phyloP scores from a whole-genome alignment of 2,329 filamentous ascomycete genomes.

The Pseudogymnoascus sp. region DNA sequence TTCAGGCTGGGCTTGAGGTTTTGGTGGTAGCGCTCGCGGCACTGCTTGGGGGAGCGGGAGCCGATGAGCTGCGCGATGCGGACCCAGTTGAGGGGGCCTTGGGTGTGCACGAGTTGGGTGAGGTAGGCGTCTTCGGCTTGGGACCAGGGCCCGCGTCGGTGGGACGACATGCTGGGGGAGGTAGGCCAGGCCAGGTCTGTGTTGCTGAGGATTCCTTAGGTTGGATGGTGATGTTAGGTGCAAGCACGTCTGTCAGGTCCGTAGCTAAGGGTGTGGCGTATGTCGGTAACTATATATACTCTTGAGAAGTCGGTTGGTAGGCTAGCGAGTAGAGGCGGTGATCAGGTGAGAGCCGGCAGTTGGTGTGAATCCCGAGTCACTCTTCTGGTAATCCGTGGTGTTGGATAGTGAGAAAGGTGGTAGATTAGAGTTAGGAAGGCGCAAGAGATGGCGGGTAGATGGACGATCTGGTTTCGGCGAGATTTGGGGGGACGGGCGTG shows the following conservation, averaged over 20 bases:
- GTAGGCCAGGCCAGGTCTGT: neutral
- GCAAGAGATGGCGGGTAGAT: neutral
- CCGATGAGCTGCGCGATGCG: constrained; percentile 68
- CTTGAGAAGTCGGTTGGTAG: neutral
- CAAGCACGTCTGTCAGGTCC: neutral
- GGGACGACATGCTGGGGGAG: constrained; percentile 27
- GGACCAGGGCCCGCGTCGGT: constrained; percentile 77
- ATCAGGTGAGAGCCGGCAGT: neutral
- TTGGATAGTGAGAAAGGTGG: neutral
- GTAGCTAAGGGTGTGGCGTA: neutral
- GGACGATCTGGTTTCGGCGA: neutral
- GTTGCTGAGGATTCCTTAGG: neutral
- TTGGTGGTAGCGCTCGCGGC: constrained; percentile 87
- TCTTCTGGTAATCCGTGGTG: neutral
- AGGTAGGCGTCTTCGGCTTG: constrained; percentile 65
- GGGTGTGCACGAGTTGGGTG: constrained; percentile 58
- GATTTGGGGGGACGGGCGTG: neutral
- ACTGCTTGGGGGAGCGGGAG: constrained; percentile 84
- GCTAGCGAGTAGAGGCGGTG: neutral
- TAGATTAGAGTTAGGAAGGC: neutral
- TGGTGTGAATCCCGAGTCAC: neutral
- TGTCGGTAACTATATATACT: neutral
- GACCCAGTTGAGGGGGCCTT: constrained; percentile 84
- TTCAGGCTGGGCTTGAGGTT: constrained; percentile 74
- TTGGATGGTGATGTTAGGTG: neutral